Base-by-base conservation (phyloP, 495 filamentous ascomycete species). In the Melanomma pulvis-pyrius region DNA sequence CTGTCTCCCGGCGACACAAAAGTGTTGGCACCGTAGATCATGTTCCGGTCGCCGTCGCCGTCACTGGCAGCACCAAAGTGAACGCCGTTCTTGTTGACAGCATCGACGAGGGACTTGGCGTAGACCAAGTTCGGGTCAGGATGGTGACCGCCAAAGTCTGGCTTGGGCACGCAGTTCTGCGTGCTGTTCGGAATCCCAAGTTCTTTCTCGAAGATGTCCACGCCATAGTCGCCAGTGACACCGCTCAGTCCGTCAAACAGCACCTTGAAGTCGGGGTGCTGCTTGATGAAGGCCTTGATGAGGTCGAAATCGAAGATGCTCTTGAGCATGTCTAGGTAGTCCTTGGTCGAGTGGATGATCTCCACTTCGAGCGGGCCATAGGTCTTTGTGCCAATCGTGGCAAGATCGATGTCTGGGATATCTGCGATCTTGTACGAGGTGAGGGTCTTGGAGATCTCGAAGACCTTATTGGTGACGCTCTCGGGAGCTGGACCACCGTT, bases 121-220 rank as follows among this genome's bases (percentile, higher is more conserved):
- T 98, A 98, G n/a, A 94, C 96, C 21, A 98, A 85, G 80, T 98
- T 98, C 59, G 94, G 94, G 77, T 98, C 94, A 22, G 94, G 94
- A 81, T 98, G 94, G 63, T 94, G 93, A 64, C 94, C 94, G 68
- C 90, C 90, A 80, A 98, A 98, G 82, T 98, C 92, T 49, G 92
- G 92, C 41, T 86, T 89, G 34, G 94, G 92, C 58, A 88, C 81
- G 80, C 92, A 98, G 84, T 98, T 97, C 77, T 97, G 93, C 47
- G 88, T 93, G 78, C 91, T 93, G 74, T 81, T 85, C 51, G 82
- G 83, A 47, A 96, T 86, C 4, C 92, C 92, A 39, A 98, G 86
- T 81, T 98, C 96, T 63, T 91, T 82, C 77, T 96, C 87, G 77
- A 98, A 98, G 76, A 98, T 97, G 68, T 90, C 91, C 70, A 91